Evolutionary conservation across 805 yeast species (phyloP), one percentile per base, ranked within the genome.

Genomic region (Hanseniaspora lindneri): DNA sequence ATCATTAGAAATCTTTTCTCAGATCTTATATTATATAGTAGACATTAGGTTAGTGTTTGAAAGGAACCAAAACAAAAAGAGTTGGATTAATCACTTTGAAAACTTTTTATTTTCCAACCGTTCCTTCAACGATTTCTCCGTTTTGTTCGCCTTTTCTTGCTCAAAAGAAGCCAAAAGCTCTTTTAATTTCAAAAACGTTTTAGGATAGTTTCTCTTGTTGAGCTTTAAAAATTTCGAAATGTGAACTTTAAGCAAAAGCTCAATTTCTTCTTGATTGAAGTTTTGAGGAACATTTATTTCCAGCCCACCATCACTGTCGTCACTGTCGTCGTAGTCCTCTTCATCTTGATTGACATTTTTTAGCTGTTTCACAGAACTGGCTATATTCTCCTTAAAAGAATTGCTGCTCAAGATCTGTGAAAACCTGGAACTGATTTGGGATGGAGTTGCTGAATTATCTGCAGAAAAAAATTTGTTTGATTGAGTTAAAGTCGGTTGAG

Each of bases 231-330:
- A 48, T 16, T 42, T 48, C 16, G 11, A 30, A 9, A 42, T 30
- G 32, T 48, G 51, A 2, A 41, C 43, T 17, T 39, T 41, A 20
- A 48, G n/a, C n/a, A 41, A 14, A 14, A 32, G 19, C 23, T 41
- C 47, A 24, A 48, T 27, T 19, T 48, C 47, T 17, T 48, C 47
- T 16, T 19, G 17, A 2, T 34, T 27, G 30, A 48, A 41, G 17
- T 41, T 32, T 21, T 42, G 34, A 9, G 51, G 47, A 35, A 48
- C 47, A 16, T 48, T 37, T 9, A 48, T 48, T 30, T 48, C 39
- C 14, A 48, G 21, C 3, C 40, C 47, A 11, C 42, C 48, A 9
- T 48, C 51, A 19, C 40, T 37, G 17, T 48, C 44, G 2, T 46
- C 41, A 16, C 39, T 41, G 27, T 35, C 41, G 34, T 23, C 32